Evolutionary conservation across 1,284 basidiomycete species (phyloP), one percentile per base, ranked within the genome.

Genomic region (Pseudozyma hubeiensis): DNA sequence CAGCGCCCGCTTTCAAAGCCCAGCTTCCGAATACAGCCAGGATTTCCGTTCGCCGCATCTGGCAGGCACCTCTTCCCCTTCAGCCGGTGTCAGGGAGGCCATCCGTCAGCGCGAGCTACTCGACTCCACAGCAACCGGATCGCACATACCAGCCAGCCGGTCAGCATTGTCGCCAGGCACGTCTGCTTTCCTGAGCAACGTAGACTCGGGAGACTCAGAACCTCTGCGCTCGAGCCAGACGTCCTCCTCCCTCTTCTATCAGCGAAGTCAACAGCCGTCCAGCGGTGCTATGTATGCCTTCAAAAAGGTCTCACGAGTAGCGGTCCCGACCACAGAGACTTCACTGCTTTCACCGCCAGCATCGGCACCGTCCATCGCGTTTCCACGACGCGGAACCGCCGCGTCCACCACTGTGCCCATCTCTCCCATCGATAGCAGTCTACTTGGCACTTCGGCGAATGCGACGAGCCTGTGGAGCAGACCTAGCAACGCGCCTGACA

Each of bases 391-490:
- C 30, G 58, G 50, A 7, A 64, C 67, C 9, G 52, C 39, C 7
- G 53, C 64, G 1, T 62, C 62, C 30, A 48, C 39, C 37, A 48
- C 51, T 7, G 39, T 49, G 35, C 64, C 48, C 31, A 53, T 67
- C 31, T 77, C 75, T 24, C 75, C 75, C 7, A 69, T 62, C 37
- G 64, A 77, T 40, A 70, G 68, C 61, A 77, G 75, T 56, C n/a
- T 75, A n/a, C 40, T 75, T 0, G 69, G 67, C 39, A 74, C 75
- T 5, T 71, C 72, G 11, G 75, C 54, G 8, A 47, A 59, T 29
- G 67, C 60, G 5, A 74, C 71, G 2, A 75, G 66, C 19, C 53
- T 71, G 13, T 77, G 75, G 75, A 71, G 71, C 53, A 56, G 64
- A 44, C 63, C 66, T 7, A 30, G 51, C 29, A 60, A 62, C 50